Evolutionary conservation across 2,329 filamentous ascomycete species (phyloP).

Genomic region (Escovopsis sp.): DNA sequence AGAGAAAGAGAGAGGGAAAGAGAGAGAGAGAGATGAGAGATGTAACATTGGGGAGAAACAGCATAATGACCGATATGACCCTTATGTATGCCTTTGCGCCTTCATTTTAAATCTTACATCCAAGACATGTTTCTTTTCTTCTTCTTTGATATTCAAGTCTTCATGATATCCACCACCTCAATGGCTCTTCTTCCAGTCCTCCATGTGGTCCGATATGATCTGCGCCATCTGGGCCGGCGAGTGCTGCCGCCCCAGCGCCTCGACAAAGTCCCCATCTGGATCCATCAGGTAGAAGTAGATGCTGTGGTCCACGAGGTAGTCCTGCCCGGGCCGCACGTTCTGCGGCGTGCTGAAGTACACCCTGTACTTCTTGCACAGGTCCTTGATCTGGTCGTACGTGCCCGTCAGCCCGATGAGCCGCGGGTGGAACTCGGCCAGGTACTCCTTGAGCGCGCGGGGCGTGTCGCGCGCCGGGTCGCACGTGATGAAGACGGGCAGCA

Average conservation of each 20-base stretch:
- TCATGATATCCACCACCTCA: background rate
- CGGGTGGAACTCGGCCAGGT: constrained; percentile 82
- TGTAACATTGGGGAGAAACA: no score
- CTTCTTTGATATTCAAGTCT: background rate
- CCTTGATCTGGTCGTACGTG: constrained; percentile 85
- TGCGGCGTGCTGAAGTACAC: constrained; percentile 94
- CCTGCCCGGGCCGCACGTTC: constrained; percentile 79
- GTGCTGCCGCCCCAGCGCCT: constrained; percentile 89
- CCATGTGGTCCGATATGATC: constrained; percentile 75
- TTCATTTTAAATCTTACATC: constrained; percentile 4
- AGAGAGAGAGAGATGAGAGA: no score
- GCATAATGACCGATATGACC: no score
- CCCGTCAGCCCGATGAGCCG: constrained; percentile 80
- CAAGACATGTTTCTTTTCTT: background rate
- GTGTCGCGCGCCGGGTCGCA: constrained; percentile 90
- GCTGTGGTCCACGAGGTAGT: constrained; percentile 96
- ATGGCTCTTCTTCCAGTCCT: constrained; percentile 30
- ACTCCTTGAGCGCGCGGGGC: constrained; percentile 68
- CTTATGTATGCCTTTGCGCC: no score
- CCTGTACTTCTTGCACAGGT: constrained; percentile 86
- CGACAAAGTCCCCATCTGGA: constrained; percentile 93
- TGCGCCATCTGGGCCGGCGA: constrained; percentile 73
- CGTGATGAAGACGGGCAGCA: constrained; percentile 81
- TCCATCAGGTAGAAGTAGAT: constrained; percentile 99
- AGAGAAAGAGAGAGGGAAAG: no score